Conservation (phyloP, 2,329 filamentous ascomycete genomes). For the Epichloe gansuensis region DNA sequence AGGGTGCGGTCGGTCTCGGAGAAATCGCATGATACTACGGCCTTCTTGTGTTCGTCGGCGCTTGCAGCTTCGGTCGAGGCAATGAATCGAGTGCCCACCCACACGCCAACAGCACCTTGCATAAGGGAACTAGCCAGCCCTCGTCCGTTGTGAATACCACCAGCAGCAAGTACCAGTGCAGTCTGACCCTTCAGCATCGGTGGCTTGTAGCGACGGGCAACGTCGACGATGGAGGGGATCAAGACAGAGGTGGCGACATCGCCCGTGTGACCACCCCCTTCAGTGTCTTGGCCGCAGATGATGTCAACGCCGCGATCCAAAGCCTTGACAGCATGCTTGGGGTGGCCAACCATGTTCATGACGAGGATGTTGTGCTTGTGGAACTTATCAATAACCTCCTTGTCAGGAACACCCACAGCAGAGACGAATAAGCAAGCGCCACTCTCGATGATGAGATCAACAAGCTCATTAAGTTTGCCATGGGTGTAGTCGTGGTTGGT, state of each 20-base stretch:
- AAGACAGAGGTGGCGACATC: conserved; percentile 77
- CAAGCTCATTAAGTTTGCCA: conserved; percentile 75
- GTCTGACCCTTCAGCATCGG: conserved; percentile 53
- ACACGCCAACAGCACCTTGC: conserved; percentile 79
- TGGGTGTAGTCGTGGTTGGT: conserved; percentile 95
- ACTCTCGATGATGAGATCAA: conserved; percentile 73
- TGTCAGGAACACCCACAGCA: conserved; percentile 78
- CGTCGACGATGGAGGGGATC: conserved; percentile 76
- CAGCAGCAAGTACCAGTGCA: conserved; percentile 77
- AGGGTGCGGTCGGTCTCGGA: conserved; percentile 73
- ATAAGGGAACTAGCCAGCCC: conserved; percentile 71
- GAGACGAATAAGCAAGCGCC: conserved; percentile 77
- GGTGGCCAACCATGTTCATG: conserved; percentile 97
- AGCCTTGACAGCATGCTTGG: conserved; percentile 82
- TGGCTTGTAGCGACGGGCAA: conserved; percentile 59
- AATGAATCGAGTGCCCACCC: conserved; percentile 91
- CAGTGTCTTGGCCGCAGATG: conserved; percentile 82
- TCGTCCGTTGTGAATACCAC: conserved; percentile 73
- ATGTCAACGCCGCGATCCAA: conserved; percentile 79
- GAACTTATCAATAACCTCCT: conserved; percentile 57
- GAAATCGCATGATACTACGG: conserved; percentile 66
- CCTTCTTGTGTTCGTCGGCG: conserved; percentile 69
- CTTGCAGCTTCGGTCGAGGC: conserved; percentile 71
- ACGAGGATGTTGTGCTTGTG: conserved; percentile 70
- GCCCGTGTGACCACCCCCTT: conserved; percentile 88